A percentile compares a stretch with the other conserved stretches of the same genome.
Evolutionary conservation across 2,329 filamentous ascomycete species (phyloP).

Genomic region (Nigrospora sphaerica): DNA sequence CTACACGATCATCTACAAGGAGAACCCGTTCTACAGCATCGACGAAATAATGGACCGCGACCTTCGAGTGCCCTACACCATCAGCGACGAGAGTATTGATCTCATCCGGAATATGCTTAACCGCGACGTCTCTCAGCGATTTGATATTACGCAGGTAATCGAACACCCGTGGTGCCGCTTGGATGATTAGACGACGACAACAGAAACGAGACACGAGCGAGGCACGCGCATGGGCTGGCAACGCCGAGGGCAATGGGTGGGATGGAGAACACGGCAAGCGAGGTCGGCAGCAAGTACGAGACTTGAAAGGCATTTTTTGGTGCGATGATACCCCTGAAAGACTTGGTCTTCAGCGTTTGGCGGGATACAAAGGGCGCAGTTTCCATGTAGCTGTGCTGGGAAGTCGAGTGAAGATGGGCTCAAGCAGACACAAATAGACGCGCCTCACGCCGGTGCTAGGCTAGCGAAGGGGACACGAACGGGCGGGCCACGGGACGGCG

Average conservation of each 20-base stretch:
- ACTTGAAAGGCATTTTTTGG: background rate
- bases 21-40: conserved; percentile 98
- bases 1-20: conserved; percentile 99
- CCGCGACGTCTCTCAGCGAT: conserved; percentile 73
- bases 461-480: too few species aligned
- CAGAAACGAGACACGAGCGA: background rate
- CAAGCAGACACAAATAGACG: too few species aligned
- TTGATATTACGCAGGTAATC: conserved; percentile 82
- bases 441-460: too few species aligned
- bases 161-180: conserved; percentile 74
- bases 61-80: conserved; percentile 78
- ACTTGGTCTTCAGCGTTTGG: background rate
- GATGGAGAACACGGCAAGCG: background rate
- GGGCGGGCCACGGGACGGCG: too few species aligned
- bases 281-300: background rate
- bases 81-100: conserved; percentile 89
- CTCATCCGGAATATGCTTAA: conserved; percentile 89
- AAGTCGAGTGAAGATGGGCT: too few species aligned
- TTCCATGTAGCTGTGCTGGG: too few species aligned
- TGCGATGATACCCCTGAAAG: background rate
- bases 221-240: too few species aligned
- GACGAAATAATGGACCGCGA: conserved; percentile 99
- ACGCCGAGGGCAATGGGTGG: background rate
- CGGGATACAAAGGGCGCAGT: background rate
- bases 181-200: conserved; percentile 7